These are phyloP conservation scores for Pythium vanterpoolii DNA, from an alignment of 352 stramenopile genomes.

Conservation along the genomic window DNA sequence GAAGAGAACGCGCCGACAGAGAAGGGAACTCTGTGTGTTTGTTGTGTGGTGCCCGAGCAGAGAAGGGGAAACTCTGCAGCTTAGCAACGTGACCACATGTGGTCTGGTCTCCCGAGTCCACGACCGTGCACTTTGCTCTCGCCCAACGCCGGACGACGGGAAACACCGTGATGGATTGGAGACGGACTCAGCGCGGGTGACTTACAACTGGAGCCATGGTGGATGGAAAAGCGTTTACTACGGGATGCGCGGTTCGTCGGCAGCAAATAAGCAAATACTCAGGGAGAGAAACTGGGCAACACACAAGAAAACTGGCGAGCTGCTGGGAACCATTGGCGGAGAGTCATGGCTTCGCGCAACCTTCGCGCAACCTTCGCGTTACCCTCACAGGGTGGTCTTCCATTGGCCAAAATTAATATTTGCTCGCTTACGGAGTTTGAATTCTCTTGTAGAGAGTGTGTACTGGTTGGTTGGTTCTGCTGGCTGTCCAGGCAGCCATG, in stretches of 20 bases:
- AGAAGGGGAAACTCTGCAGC: constrained; percentile 83
- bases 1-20: constrained; percentile 42
- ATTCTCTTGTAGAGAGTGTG: constrained; percentile 46
- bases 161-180: background rate
- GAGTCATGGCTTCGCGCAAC: constrained; percentile 16
- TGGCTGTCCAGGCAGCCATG: constrained; percentile 1
- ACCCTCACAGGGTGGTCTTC: too few relatives aligned
- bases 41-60: constrained; percentile 65
- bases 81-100: constrained; percentile 50
- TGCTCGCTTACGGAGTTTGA: constrained; percentile 13
- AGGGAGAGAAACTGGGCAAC: background rate
- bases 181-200: constrained; percentile 7
- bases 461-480: constrained; percentile 40
- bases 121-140: background rate
- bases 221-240: constrained; percentile 30
- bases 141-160: background rate
- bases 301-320: background rate
- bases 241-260: constrained; percentile 14
- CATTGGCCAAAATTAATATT: constrained; percentile 38
- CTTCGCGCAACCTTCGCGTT: constrained; percentile 9
- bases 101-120: background rate
- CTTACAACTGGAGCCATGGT: constrained; percentile 45
- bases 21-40: constrained; percentile 83
- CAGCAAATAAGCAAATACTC: constrained; percentile 27
- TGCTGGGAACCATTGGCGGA: constrained; percentile 23